phyloP scores from a whole-genome alignment of 306 rosid genomes.

The Sphenostylis stenocarpa region DNA sequence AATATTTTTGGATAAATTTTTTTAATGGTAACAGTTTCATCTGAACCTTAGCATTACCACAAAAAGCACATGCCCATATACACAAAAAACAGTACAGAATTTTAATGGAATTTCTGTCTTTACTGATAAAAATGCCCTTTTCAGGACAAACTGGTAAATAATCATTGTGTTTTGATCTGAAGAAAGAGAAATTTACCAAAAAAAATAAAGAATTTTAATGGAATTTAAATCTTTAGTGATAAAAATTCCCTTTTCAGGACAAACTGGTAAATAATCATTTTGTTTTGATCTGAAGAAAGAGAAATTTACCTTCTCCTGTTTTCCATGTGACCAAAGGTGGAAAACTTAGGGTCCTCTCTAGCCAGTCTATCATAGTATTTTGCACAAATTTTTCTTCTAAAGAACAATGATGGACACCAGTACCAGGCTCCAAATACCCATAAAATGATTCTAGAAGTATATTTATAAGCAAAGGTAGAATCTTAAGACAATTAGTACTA shows the following conservation, averaged over 20 bases:
- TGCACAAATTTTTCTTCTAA: conserved; percentile 44
- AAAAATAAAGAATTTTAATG: background rate
- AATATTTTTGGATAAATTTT: background rate
- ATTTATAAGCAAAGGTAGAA: conserved; percentile 77
- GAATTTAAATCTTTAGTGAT: background rate
- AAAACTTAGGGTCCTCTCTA: conserved; percentile 59
- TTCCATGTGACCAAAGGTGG: conserved; percentile 75
- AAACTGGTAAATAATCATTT: background rate
- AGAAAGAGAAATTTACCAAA: conserved; percentile 3
- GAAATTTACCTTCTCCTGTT: conserved; percentile 70
- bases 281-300: background rate
- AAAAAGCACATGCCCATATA: background rate
- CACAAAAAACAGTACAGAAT: background rate
- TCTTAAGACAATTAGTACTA: conserved; percentile 71
- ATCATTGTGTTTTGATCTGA: background rate
- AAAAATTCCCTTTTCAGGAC: background rate
- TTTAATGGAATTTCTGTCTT: conserved; percentile 1
- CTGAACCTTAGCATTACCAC: conserved; percentile 14
- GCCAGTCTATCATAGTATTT: conserved; percentile 67
- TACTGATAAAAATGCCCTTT: background rate
- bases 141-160: background rate
- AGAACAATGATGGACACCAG: conserved; percentile 43
- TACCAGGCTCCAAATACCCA: conserved; percentile 43
- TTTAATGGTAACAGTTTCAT: conserved; percentile 13
- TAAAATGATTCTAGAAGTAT: conserved; percentile 59